Conservation (phyloP, 1,139 yeast species). For the Saccharomyces hybrid region DNA sequence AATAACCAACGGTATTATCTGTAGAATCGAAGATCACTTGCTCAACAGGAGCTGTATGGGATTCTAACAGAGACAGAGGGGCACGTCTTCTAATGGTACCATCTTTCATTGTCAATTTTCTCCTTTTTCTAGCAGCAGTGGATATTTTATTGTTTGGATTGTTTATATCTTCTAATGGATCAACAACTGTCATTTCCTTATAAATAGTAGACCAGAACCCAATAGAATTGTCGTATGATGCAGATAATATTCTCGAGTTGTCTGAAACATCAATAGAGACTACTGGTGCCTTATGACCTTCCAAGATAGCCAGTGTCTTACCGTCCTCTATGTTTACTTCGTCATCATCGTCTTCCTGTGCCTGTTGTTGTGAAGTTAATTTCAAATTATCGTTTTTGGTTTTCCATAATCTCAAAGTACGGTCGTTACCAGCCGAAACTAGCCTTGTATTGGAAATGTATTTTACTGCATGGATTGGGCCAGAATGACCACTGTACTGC, state of each 20-base stretch:
- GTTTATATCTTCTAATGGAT: constrained; percentile 47
- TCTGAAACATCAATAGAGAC: constrained; percentile 60
- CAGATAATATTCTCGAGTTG: constrained; percentile 63
- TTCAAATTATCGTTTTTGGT: constrained; percentile 40
- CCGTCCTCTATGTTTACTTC: constrained; percentile 57
- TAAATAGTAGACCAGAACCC: constrained; percentile 85
- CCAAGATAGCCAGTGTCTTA: constrained; percentile 70
- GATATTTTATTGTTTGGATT: constrained; percentile 39
- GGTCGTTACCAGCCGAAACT: constrained; percentile 82
- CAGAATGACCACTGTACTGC: constrained; percentile 82
- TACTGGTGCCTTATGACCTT: constrained; percentile 85
- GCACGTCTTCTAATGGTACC: constrained; percentile 72
- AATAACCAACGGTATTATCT: constrained; percentile 78
- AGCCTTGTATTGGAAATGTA: constrained; percentile 71
- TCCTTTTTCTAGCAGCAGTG: constrained; percentile 81
- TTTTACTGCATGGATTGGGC: constrained; percentile 71
- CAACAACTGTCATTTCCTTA: constrained; percentile 73
- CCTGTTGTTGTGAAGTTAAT: constrained; percentile 9
- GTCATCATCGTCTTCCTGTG: constrained; percentile 38
- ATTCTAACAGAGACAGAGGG: constrained; percentile 67
- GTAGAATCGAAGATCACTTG: constrained; percentile 64
- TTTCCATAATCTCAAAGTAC: constrained; percentile 85
- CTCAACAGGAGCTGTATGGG: constrained; percentile 83
- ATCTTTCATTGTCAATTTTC: constrained; percentile 73
- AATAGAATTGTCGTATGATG: constrained; percentile 71